These are phyloP conservation scores for Pelargonium myrrhifolium DNA, from an alignment of 441 rosid species.

Conservation along the genomic window DNA sequence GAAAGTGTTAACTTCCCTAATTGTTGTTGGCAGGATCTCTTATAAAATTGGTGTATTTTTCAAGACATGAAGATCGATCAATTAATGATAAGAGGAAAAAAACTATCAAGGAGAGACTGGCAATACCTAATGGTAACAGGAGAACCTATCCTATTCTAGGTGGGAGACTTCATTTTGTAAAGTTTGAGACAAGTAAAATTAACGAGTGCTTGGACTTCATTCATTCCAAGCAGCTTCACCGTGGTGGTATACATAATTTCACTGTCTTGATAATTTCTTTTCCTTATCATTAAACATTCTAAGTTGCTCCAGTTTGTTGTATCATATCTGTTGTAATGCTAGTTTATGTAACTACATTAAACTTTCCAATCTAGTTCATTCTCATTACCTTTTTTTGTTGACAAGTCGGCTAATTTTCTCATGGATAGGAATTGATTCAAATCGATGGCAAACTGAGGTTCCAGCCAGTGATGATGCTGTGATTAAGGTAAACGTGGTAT, in stretches of 20 bases:
- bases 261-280: slow-evolving; percentile 12
- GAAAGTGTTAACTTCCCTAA: neutral
- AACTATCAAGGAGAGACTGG: slow-evolving; percentile 62
- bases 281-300: neutral
- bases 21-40: slow-evolving; percentile 65
- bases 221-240: slow-evolving; percentile 87
- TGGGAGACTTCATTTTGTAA: slow-evolving; percentile 95
- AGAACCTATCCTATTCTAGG: slow-evolving; percentile 95
- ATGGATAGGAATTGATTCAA: slow-evolving; percentile 43
- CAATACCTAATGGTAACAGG: slow-evolving; percentile 66
- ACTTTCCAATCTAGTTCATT: slow-evolving; percentile 14
- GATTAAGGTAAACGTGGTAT: slow-evolving; percentile 42
- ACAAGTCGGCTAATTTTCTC: slow-evolving; percentile 6
- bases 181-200: slow-evolving; percentile 89
- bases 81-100: slow-evolving; percentile 62
- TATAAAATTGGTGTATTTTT: slow-evolving; percentile 89
- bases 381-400: slow-evolving; percentile 6
- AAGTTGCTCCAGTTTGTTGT: neutral
- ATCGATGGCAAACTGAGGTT: slow-evolving; percentile 36
- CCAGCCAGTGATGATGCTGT: slow-evolving; percentile 35
- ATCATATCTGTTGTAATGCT: neutral
- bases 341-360: slow-evolving; percentile 6
- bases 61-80: slow-evolving; percentile 75
- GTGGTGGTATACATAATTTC: slow-evolving; percentile 40
- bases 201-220: slow-evolving; percentile 91